Evolutionary conservation across 208 protist species (phyloP).

Genomic region (Leishmania guyanensis): DNA sequence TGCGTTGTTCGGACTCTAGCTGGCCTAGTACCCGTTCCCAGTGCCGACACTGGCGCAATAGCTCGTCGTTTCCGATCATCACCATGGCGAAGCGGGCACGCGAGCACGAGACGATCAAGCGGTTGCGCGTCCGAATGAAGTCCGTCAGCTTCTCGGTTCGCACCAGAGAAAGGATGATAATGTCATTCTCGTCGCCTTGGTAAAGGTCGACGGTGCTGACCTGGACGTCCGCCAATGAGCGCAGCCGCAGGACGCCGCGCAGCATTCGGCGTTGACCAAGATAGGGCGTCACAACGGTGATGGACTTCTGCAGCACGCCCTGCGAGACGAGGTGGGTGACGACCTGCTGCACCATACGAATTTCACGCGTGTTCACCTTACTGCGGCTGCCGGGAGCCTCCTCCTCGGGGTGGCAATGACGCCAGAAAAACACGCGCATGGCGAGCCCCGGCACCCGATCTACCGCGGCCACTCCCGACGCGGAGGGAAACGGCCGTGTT

Average conservation of each 20-base stretch:
- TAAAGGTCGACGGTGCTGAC: constrained; percentile 95
- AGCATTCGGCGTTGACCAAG: constrained; percentile 90
- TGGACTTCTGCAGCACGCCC: constrained; percentile 85
- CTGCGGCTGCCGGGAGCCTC: constrained; percentile 75
- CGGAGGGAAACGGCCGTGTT: constrained; percentile 64
- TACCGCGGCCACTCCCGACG: constrained; percentile 27
- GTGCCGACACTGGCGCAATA: constrained; percentile 77
- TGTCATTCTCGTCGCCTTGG: constrained; percentile 95
- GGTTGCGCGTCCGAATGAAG: constrained; percentile 93
- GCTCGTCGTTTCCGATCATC: constrained; percentile 79
- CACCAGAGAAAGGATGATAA: constrained; percentile 94
- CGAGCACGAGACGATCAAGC: constrained; percentile 94
- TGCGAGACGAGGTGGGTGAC: constrained; percentile 77
- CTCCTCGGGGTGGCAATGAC: constrained; percentile 84
- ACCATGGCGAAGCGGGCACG: constrained; percentile 92
- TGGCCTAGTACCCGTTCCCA: constrained; percentile 75
- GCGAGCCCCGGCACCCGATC: constrained; percentile 75
- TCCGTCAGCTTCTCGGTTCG: constrained; percentile 94
- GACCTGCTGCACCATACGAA: constrained; percentile 77
- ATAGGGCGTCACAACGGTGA: constrained; percentile 96
- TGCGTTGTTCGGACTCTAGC: constrained; percentile 52
- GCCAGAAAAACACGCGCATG: constrained; percentile 88
- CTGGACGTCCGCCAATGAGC: constrained; percentile 67
- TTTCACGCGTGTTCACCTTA: constrained; percentile 87
- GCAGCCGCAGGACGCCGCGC: constrained; percentile 69